Evolutionary conservation across 208 protist genomes (phyloP).

Genomic region (Endotrypanum monterogeii): DNA sequence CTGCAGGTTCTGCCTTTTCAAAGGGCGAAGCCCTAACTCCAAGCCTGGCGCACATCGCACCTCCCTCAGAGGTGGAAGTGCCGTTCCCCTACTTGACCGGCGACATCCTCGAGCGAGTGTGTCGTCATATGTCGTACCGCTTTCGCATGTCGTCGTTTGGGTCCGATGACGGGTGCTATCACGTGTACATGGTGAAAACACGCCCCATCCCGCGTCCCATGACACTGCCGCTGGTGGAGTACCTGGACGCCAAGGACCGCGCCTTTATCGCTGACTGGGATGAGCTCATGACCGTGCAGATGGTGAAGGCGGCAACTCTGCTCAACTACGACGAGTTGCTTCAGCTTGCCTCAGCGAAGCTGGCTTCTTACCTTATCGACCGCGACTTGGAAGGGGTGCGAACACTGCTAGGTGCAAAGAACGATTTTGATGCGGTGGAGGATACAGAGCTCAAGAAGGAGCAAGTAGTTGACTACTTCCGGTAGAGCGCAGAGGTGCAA

Average conservation of each 20-base stretch:
- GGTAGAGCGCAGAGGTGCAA: neutral
- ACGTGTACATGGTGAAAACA: slow-evolving; percentile 46
- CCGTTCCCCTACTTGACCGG: slow-evolving; percentile 76
- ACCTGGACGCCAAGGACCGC: slow-evolving; percentile 68
- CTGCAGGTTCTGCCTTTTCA: neutral
- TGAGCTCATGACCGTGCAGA: slow-evolving; percentile 64
- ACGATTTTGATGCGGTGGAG: slow-evolving; percentile 86
- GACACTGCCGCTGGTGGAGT: slow-evolving; percentile 70
- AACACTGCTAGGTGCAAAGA: slow-evolving; percentile 81
- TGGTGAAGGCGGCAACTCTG: slow-evolving; percentile 88
- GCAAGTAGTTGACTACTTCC: slow-evolving; percentile 34
- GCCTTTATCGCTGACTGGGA: slow-evolving; percentile 77
- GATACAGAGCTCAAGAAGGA: slow-evolving; percentile 88
- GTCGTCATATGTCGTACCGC: slow-evolving; percentile 82
- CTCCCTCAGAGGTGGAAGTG: slow-evolving; percentile 43
- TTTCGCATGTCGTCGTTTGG: slow-evolving; percentile 53
- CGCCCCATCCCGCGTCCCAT: slow-evolving; percentile 77
- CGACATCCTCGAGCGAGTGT: slow-evolving; percentile 62
- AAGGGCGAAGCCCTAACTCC: neutral
- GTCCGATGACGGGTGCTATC: slow-evolving; percentile 35
- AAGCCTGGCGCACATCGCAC: slow-evolving; percentile 3
- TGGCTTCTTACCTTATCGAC: slow-evolving; percentile 79
- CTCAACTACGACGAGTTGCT: slow-evolving; percentile 88
- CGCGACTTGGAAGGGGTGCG: slow-evolving; percentile 90
- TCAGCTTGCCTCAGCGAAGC: slow-evolving; percentile 83